A percentile compares a stretch with the other conserved stretches of the same genome.
Conservation (phyloP, 345 rosid species). For the Chamaenerion angustifolium region DNA sequence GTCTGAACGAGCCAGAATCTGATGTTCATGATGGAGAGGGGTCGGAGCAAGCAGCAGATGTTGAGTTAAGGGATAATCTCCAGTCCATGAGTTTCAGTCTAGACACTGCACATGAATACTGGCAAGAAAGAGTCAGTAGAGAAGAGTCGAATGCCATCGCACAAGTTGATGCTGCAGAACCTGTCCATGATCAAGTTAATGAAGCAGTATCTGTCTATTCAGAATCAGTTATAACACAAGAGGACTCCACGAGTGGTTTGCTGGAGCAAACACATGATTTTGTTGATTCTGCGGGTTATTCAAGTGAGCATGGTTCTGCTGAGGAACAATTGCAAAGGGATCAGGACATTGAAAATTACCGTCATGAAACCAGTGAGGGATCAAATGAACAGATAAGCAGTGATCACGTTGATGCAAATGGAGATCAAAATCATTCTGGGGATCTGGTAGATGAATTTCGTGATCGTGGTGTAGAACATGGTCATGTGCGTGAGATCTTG, state of each 20-base stretch:
- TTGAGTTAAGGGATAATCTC: no score
- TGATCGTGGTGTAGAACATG: slow-evolving; percentile 30
- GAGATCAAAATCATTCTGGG: slow-evolving; percentile 18
- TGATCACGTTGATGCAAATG: slow-evolving; percentile 22
- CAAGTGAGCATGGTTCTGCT: slow-evolving; percentile 17
- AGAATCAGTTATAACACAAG: slow-evolving; percentile 15
- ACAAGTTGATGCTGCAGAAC: slow-evolving; percentile 6
- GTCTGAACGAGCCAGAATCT: neutral
- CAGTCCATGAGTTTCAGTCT: no score
- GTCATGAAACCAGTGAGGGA: slow-evolving; percentile 25
- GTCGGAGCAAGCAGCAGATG: no score
- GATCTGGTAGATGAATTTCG: slow-evolving; percentile 15
- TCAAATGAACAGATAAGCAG: slow-evolving; percentile 22
- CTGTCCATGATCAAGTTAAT: slow-evolving; percentile 1
- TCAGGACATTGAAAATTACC: slow-evolving; percentile 22
- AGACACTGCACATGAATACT: no score
- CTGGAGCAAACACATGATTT: slow-evolving; percentile 13
- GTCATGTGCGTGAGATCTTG: slow-evolving; percentile 19
- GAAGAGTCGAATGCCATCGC: neutral
- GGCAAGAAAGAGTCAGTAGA: slow-evolving; percentile 19
- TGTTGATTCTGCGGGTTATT: slow-evolving; percentile 15
- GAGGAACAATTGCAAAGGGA: slow-evolving; percentile 25
- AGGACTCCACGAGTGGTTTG: slow-evolving; percentile 10
- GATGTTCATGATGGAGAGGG: neutral
- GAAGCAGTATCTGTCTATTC: slow-evolving; percentile 13